Percentiles rank a stretch among this genome's conserved stretches.
These are phyloP conservation scores for Withania somnifera DNA, from an alignment of 305 asterid genomes.

Conservation along the genomic window DNA sequence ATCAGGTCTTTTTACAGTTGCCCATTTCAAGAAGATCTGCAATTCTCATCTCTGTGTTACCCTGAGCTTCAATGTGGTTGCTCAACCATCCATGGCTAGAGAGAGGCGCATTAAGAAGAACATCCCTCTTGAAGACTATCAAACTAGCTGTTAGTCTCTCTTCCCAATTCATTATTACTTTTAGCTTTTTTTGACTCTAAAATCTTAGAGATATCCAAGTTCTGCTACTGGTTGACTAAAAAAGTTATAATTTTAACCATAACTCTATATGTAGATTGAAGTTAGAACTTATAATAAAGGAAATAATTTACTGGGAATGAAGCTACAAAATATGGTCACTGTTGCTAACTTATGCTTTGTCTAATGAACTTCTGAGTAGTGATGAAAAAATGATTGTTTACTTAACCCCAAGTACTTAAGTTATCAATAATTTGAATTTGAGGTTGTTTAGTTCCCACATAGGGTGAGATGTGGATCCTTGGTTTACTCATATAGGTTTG, in stretches of 20 bases:
- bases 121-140: conserved; percentile 68
- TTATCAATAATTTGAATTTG: neutral
- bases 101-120: conserved; percentile 73
- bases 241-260: neutral
- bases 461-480: neutral
- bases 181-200: neutral
- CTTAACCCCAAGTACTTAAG: neutral
- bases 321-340: neutral
- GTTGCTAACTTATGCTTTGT: neutral
- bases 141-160: conserved; percentile 38
- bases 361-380: neutral
- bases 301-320: neutral
- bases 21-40: conserved; percentile 69
- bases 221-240: neutral
- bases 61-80: conserved; percentile 27
- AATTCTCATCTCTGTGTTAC: conserved; percentile 48
- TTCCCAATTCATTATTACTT: neutral
- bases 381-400: neutral
- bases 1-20: conserved; percentile 15
- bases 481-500: neutral
- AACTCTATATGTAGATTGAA: too few relatives aligned
- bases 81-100: conserved; percentile 62
- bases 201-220: neutral
- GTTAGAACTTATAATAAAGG: too few relatives aligned
- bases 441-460: neutral